Evolutionary conservation across 129 eudicot genomes (phyloP), one percentile per base, ranked within the genome.

Genomic region (Rutidosis leptorrhynchoides): DNA sequence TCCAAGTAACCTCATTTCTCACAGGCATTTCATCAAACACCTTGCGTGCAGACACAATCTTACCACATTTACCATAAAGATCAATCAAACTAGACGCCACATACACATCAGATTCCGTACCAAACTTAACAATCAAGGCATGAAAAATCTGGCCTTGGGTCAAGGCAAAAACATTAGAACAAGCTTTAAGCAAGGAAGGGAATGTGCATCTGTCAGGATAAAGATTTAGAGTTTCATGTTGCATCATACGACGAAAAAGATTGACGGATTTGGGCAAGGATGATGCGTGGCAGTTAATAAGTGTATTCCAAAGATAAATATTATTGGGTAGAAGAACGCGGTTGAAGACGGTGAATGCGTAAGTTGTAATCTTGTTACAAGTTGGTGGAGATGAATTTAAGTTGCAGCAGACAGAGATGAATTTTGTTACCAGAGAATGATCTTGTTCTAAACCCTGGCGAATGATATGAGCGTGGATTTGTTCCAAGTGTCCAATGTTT

Each of bases 1-100:
- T 88, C 86, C 93, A 88, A 65, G 90, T 72, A 59, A 82, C 84
- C 78, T 61, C 96, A 71, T 87, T 84, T 77, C 73, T 84, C 64
- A 72, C 74, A 63, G 55, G 48, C 87, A 85, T 81, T 79, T 54
- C 78, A 74, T 86, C 95, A 70, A 89, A 83, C 79, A 85, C 82
- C 73, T 81, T 79, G 0, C 83, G 83, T 0, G 89, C 96, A 64
- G 67, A 37, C 14, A 22, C 73, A 74, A 81, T 73, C 80, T 74
- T 76, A 53, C 62, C 24, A 56, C 96, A 85, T 65, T 85, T 83
- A 20, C 95, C 96, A 69, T 89, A 89, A 4, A 89, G 40, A 81
- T 81, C 90, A 67, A 85, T 64, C 95, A 85, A 79, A 73, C 90
- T 89, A 1, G 90, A 83, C 14, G 90, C 94, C 61, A 85, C 90